These are phyloP conservation scores for Thelonectria discophora DNA, from an alignment of 2,329 filamentous ascomycete genomes.

Conservation along the genomic window DNA sequence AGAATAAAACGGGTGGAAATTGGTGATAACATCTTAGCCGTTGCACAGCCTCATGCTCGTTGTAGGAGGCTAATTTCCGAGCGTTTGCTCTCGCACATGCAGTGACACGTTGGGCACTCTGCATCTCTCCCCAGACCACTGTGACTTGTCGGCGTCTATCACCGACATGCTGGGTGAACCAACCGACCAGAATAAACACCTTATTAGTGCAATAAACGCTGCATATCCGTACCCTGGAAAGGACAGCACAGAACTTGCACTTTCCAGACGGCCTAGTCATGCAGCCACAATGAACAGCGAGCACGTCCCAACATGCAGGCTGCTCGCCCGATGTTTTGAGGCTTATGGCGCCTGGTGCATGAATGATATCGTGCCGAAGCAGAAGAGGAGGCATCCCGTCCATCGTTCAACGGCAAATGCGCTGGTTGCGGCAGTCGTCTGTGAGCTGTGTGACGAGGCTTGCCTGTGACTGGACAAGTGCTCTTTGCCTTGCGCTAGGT, in stretches of 20 bases:
- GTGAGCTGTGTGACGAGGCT: slow-evolving; percentile 9
- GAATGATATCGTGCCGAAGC: background rate
- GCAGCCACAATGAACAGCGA: slow-evolving; percentile 11
- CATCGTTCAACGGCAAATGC: slow-evolving; percentile 1
- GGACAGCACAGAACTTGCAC: background rate
- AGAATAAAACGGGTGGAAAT: background rate
- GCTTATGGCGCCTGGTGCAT: slow-evolving; percentile 3
- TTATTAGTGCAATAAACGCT: slow-evolving; percentile 13
- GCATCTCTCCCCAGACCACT: slow-evolving; percentile 3
- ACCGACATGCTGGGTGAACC: slow-evolving; percentile 4
- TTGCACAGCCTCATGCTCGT: background rate
- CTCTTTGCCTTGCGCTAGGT: background rate
- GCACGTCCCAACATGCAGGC: slow-evolving; percentile 11
- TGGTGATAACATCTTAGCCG: background rate
- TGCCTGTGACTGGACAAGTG: background rate
- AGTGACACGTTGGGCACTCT: slow-evolving; percentile 7
- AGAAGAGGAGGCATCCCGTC: too few relatives aligned
- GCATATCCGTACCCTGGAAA: background rate
- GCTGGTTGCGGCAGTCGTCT: background rate
- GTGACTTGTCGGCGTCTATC: slow-evolving; percentile 4
- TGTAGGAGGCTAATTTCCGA: slow-evolving; percentile 3
- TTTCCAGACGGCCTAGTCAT: slow-evolving; percentile 12
- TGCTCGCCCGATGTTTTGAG: slow-evolving; percentile 7
- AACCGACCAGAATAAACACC: slow-evolving; percentile 5
- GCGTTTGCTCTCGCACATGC: background rate